phyloP scores from a whole-genome alignment of 192 early-diverging fungal species.

The Glomus cerebriforme region DNA sequence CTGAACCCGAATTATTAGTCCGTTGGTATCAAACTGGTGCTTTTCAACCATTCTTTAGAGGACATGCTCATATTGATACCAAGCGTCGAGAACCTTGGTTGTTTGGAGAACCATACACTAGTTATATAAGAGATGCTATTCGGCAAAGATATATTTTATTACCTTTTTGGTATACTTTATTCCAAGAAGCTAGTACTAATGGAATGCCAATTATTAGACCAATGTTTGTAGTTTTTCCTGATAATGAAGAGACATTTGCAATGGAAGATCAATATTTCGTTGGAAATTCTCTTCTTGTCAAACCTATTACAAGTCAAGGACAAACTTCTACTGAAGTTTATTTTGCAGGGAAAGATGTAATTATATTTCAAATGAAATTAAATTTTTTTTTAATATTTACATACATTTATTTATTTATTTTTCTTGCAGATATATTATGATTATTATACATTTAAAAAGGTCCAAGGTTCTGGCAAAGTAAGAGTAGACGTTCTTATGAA shows the following conservation, averaged over 20 bases:
- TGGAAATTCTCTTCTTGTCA: conserved; percentile 75
- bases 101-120: conserved; percentile 82
- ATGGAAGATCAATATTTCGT: conserved; percentile 92
- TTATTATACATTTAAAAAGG: conserved; percentile 49
- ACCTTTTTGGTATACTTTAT: conserved; percentile 92
- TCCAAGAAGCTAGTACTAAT: conserved; percentile 70
- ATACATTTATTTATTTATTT: background rate
- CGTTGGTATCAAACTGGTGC: conserved; percentile 98
- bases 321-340: conserved; percentile 64
- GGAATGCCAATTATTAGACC: conserved; percentile 88
- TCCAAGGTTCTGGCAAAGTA: conserved; percentile 38
- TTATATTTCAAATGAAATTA: conserved; percentile 41
- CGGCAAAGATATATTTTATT: conserved; percentile 83
- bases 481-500: conserved; percentile 68
- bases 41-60: conserved; percentile 97
- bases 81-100: conserved; percentile 98
- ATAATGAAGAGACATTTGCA: conserved; percentile 73
- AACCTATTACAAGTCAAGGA: conserved; percentile 65
- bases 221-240: conserved; percentile 87
- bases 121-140: conserved; percentile 77
- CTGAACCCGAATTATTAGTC: conserved; percentile 80
- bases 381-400: background rate
- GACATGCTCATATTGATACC: conserved; percentile 96
- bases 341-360: conserved; percentile 68
- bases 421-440: conserved; percentile 72